These are phyloP conservation scores for Fusarium nisikadoi DNA, from an alignment of 2,329 filamentous ascomycete genomes.

Conservation along the genomic window DNA sequence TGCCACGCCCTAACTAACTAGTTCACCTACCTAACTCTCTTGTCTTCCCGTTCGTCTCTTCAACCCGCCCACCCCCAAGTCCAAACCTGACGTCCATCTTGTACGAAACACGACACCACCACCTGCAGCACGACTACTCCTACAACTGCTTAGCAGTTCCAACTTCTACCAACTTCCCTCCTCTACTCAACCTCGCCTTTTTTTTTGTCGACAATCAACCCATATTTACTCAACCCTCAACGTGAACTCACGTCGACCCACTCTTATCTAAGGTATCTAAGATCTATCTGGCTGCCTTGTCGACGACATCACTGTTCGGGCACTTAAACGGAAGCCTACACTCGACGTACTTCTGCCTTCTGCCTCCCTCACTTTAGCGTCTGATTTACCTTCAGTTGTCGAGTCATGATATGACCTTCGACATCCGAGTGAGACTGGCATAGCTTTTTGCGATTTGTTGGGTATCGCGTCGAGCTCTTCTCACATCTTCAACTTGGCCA, in stretches of 20 bases:
- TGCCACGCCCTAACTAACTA: slow-evolving; percentile 30
- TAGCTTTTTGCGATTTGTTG: slow-evolving; percentile 44
- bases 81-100: slow-evolving; percentile 27
- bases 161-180: slow-evolving; percentile 20
- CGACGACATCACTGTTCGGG: slow-evolving; percentile 20
- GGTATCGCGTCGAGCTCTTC: slow-evolving; percentile 35
- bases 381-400: slow-evolving; percentile 26
- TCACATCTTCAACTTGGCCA: slow-evolving; percentile 25
- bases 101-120: slow-evolving; percentile 32
- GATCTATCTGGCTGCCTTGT: slow-evolving; percentile 31
- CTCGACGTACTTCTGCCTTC: slow-evolving; percentile 11
- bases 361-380: slow-evolving; percentile 33
- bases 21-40: slow-evolving; percentile 14
- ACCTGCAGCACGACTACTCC: slow-evolving; percentile 17
- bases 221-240: slow-evolving; percentile 15
- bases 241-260: slow-evolving; percentile 4
- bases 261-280: not conserved
- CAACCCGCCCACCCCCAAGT: slow-evolving; percentile 30
- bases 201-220: not conserved
- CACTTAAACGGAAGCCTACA: slow-evolving; percentile 31
- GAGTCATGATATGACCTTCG: slow-evolving; percentile 47
- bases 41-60: slow-evolving; percentile 31
- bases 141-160: slow-evolving; percentile 31
- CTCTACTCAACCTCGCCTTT: slow-evolving; percentile 7
- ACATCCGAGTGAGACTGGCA: slow-evolving; percentile 43